These are phyloP conservation scores for Xanthoconium purpureum DNA, from an alignment of 768 basidiomycete genomes.

Conservation along the genomic window DNA sequence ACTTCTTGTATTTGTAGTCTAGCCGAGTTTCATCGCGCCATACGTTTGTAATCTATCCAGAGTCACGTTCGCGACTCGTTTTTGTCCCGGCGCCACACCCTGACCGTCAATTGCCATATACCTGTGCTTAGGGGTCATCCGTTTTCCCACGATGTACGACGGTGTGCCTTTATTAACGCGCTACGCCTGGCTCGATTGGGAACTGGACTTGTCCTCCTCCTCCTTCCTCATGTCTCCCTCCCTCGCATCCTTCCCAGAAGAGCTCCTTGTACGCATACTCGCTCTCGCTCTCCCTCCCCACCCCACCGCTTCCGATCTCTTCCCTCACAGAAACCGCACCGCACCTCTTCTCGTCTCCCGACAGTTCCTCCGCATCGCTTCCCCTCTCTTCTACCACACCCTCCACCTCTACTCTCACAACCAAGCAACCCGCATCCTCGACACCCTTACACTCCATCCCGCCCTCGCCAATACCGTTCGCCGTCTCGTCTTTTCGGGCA, in stretches of 20 bases:
- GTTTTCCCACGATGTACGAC: no score
- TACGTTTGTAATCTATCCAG: no score
- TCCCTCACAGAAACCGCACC: slow-evolving; percentile 22
- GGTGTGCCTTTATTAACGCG: neutral
- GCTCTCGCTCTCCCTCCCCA: slow-evolving; percentile 26
- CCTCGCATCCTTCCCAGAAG: slow-evolving; percentile 38
- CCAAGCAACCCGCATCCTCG: slow-evolving; percentile 39
- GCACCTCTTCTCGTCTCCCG: slow-evolving; percentile 52
- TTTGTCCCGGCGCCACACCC: no score
- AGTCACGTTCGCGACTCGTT: no score
- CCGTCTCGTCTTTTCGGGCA: slow-evolving; percentile 39
- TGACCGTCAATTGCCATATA: no score
- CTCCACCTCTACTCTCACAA: slow-evolving; percentile 41
- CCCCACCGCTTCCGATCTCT: slow-evolving; percentile 27
- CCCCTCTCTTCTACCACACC: slow-evolving; percentile 55
- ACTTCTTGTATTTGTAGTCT: no score
- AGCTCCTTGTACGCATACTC: slow-evolving; percentile 48
- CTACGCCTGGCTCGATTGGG: neutral
- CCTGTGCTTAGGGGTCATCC: no score
- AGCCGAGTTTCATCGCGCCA: no score
- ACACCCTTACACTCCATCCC: slow-evolving; percentile 37
- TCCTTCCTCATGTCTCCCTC: slow-evolving; percentile 10
- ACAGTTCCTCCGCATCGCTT: slow-evolving; percentile 52
- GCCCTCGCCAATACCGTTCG: slow-evolving; percentile 40
- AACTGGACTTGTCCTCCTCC: neutral